These are phyloP conservation scores for Cucumis hystrix DNA, from an alignment of 306 rosid species.

Conservation along the genomic window DNA sequence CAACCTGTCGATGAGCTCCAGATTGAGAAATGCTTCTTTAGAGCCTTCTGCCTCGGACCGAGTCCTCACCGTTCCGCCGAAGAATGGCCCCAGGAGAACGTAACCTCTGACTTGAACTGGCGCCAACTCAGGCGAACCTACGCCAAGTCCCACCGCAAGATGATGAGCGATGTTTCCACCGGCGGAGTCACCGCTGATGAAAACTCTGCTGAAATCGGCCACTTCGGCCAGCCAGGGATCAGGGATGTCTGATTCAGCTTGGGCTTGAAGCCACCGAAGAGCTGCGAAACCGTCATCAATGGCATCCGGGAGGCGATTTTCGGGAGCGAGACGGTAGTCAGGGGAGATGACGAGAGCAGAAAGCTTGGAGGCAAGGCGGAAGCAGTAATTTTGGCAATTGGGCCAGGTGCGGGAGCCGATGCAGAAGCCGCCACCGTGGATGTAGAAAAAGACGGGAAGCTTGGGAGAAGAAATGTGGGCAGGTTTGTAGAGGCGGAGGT, in stretches of 20 bases:
- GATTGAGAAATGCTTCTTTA: constrained; percentile 65
- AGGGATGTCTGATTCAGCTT: constrained; percentile 26
- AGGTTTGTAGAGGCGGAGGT: constrained; percentile 73
- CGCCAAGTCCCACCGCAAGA: constrained; percentile 39
- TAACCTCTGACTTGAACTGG: constrained; percentile 56
- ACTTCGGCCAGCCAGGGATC: constrained; percentile 54
- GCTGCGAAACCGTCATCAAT: constrained; percentile 52
- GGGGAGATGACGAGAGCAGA: constrained; percentile 43
- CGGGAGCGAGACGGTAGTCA: constrained; percentile 75
- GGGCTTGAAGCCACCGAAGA: constrained; percentile 54
- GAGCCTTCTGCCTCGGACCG: constrained; percentile 64
- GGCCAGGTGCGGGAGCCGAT: constrained; percentile 94
- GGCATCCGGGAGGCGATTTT: constrained; percentile 58
- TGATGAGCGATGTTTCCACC: constrained; percentile 71
- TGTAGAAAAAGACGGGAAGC: constrained; percentile 58
- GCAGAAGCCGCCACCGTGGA: constrained; percentile 93
- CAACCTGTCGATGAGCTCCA: constrained; percentile 72
- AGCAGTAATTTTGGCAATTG: constrained; percentile 69
- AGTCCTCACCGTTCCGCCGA: constrained; percentile 43
- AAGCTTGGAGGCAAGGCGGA: constrained; percentile 39
- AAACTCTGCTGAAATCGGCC: constrained; percentile 51
- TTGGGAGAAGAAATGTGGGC: background rate
- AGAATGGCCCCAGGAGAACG: constrained; percentile 63
- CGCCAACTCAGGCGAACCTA: constrained; percentile 30
- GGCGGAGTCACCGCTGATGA: constrained; percentile 75